phyloP scores from a whole-genome alignment of 495 filamentous ascomycete species.

The Polyplosphaeria fusca region DNA sequence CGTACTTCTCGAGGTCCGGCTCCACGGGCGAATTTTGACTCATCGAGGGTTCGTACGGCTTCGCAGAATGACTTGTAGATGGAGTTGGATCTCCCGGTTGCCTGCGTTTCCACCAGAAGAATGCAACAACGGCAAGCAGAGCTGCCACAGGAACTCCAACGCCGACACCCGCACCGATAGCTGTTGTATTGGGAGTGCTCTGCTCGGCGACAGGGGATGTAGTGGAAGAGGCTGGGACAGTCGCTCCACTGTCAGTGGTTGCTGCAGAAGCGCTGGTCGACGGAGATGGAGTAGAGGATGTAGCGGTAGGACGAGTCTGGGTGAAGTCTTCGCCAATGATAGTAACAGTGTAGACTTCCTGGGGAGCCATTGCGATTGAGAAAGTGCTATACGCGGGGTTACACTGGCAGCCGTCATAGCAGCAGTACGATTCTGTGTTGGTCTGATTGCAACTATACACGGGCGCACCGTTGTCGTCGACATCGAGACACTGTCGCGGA shows the following conservation, averaged over 20 bases:
- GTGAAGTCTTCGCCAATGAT: conserved; percentile 26
- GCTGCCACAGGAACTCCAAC: conserved; percentile 1
- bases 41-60: not conserved
- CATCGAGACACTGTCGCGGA: conserved; percentile 12
- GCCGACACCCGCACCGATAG: conserved; percentile 23
- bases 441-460: conserved; percentile 21
- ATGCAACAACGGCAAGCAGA: conserved; percentile 8
- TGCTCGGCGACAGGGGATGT: not conserved
- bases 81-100: not conserved
- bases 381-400: conserved; percentile 7
- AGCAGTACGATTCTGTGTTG: conserved; percentile 15
- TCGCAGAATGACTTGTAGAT: not conserved
- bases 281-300: not conserved
- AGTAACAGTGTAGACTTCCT: conserved; percentile 15
- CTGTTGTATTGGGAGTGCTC: conserved; percentile 2
- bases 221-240: not conserved
- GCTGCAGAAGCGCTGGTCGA: not conserved
- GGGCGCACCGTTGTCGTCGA: conserved; percentile 8
- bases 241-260: not conserved
- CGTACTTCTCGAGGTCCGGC: too few relatives aligned
- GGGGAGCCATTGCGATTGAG: not conserved
- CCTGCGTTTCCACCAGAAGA: conserved; percentile 19
- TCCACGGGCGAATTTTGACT: too few relatives aligned
- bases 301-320: conserved; percentile 1
- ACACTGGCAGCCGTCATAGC: conserved; percentile 22